Evolutionary conservation across 2,329 filamentous ascomycete species (phyloP).

Genomic region (Colletotrichum australisinense): DNA sequence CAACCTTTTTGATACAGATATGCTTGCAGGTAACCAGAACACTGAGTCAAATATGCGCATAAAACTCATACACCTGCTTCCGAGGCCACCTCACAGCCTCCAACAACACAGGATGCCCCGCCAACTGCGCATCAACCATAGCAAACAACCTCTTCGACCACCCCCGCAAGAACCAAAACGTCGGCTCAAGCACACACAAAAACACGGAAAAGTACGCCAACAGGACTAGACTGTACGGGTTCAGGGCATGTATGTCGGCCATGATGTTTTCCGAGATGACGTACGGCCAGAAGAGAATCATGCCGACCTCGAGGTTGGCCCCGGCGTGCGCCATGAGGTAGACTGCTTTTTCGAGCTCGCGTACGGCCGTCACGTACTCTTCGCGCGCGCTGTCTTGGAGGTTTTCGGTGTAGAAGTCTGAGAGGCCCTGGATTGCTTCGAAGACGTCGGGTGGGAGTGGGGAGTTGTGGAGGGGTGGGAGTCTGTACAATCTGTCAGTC

Average conservation of each 20-base stretch:
- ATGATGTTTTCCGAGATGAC: conserved; percentile 40
- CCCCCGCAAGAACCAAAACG: conserved; percentile 42
- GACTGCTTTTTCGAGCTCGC: conserved; percentile 34
- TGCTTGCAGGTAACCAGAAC: too few species aligned
- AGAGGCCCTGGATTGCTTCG: conserved; percentile 8
- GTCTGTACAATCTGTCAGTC: background rate
- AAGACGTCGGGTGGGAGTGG: conserved; percentile 13
- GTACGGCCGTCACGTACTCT: conserved; percentile 38
- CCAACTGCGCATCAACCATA: conserved; percentile 36
- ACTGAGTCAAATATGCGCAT: background rate
- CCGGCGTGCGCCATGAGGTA: conserved; percentile 40
- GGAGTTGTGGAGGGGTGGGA: conserved; percentile 3
- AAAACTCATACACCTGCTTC: conserved; percentile 16
- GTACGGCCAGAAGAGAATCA: conserved; percentile 42
- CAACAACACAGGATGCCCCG: background rate
- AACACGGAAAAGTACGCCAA: conserved; percentile 42
- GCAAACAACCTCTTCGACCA: conserved; percentile 40
- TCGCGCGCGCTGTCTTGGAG: conserved; percentile 22
- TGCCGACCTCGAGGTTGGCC: conserved; percentile 38
- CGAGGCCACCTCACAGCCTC: conserved; percentile 24
- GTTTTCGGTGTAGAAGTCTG: background rate
- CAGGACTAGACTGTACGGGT: conserved; percentile 41
- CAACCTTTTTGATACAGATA: too few species aligned
- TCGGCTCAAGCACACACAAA: conserved; percentile 40
- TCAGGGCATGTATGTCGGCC: conserved; percentile 40